phyloP scores from a whole-genome alignment of 176 grass and related monocot species.

The Carex scoparia region DNA sequence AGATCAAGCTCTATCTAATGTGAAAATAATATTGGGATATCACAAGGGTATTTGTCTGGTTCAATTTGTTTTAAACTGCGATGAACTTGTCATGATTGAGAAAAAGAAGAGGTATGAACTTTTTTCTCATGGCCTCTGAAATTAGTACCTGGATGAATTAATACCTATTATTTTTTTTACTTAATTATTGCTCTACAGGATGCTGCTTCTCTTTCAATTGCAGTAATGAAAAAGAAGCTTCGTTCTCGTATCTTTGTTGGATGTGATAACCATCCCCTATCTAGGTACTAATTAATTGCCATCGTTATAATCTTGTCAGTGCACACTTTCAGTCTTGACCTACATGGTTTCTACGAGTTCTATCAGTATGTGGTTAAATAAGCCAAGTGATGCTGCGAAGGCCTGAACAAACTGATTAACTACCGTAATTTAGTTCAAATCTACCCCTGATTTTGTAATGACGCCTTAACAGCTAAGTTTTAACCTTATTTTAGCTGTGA shows the following conservation, averaged over 20 bases:
- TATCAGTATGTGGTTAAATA: not conserved
- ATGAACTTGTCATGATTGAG: not conserved
- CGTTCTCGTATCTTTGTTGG: constrained; percentile 30
- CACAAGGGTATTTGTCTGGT: not conserved
- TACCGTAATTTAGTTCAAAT: not conserved
- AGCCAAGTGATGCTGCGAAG: not conserved
- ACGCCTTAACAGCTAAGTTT: not conserved
- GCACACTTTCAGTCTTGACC: not conserved
- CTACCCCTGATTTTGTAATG: not conserved
- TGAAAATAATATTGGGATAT: not conserved
- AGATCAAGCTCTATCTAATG: not conserved
- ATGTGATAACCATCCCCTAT: constrained; percentile 42
- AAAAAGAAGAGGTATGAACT: not conserved
- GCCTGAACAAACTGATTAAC: not conserved
- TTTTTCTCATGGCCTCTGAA: not conserved
- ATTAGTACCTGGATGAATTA: not conserved
- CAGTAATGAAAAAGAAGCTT: constrained; percentile 43
- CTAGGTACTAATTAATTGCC: constrained; percentile 24
- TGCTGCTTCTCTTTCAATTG: constrained; percentile 38
- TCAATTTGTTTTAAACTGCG: not conserved
- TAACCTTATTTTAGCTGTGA: not conserved
- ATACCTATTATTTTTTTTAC: not conserved
- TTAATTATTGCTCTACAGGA: constrained; percentile 26
- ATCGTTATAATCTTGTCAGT: not conserved
- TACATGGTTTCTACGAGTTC: not conserved